Percentiles rank a stretch among this genome's conserved stretches.
Conservation (phyloP, 768 basidiomycete species). For the Mycena pura region DNA sequence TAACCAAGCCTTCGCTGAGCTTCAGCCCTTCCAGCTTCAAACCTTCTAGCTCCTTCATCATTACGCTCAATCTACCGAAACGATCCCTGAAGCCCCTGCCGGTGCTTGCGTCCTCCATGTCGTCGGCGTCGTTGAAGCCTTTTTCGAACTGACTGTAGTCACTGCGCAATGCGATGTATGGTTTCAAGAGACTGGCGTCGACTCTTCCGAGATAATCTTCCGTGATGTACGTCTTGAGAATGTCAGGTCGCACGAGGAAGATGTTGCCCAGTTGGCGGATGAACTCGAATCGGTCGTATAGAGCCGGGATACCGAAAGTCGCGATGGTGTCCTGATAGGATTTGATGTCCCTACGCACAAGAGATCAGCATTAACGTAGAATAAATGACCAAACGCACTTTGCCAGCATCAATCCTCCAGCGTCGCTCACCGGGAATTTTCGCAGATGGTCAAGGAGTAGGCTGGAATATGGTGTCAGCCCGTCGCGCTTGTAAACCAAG, state of each 20-base stretch:
- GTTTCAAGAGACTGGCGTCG: conserved; percentile 83
- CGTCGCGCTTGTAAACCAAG: background rate
- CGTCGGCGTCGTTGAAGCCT: conserved; percentile 70
- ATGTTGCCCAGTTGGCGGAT: conserved; percentile 96
- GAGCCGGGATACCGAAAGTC: conserved; percentile 81
- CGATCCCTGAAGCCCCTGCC: conserved; percentile 64
- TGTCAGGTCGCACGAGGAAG: conserved; percentile 95
- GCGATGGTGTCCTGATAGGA: conserved; percentile 91
- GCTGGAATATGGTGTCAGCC: conserved; percentile 47
- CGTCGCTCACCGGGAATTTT: conserved; percentile 96
- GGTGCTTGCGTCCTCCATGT: conserved; percentile 44
- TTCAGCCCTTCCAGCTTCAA: conserved; percentile 51
- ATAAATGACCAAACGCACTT: conserved; percentile 65
- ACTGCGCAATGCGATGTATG: conserved; percentile 88
- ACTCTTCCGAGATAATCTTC: conserved; percentile 94
- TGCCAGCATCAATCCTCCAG: conserved; percentile 96
- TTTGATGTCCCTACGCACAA: conserved; percentile 80
- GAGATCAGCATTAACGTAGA: background rate
- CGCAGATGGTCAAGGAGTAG: conserved; percentile 92
- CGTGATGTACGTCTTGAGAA: conserved; percentile 93
- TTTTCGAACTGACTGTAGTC: conserved; percentile 92
- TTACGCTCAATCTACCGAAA: conserved; percentile 76
- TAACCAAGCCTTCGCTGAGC: conserved; percentile 60
- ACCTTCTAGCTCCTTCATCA: conserved; percentile 88
- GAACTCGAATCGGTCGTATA: conserved; percentile 97